Percentiles rank a stretch among this genome's conserved stretches.
Evolutionary conservation across 176 grass and related monocot genomes (phyloP).

Genomic region (Triticum urartu): DNA sequence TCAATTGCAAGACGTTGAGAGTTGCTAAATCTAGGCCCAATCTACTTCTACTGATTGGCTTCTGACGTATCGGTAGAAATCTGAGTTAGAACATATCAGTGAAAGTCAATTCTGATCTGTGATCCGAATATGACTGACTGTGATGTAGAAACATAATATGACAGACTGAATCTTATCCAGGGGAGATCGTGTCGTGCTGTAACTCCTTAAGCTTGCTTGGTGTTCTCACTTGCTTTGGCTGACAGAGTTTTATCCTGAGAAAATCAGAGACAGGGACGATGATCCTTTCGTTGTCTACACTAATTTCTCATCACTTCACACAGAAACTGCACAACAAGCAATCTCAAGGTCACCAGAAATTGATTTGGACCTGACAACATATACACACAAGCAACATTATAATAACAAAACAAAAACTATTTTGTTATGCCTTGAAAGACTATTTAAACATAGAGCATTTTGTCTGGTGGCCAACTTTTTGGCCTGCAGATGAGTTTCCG

Average conservation of each 20-base stretch:
- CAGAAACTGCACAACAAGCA: background rate
- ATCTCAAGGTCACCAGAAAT: background rate
- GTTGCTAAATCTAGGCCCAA: background rate
- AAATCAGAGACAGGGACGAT: background rate
- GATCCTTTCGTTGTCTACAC: background rate
- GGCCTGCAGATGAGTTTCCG: too few relatives aligned
- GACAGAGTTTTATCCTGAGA: too few relatives aligned
- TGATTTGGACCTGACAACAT: background rate
- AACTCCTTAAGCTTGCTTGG: background rate
- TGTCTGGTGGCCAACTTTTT: too few relatives aligned
- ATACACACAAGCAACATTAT: background rate
- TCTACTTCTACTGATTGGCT: background rate
- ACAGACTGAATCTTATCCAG: background rate
- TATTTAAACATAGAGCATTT: too few relatives aligned
- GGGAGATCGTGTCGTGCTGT: background rate
- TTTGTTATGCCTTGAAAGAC: too few relatives aligned
- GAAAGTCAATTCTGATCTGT: background rate
- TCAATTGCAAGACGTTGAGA: conserved; percentile 6
- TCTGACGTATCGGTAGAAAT: background rate
- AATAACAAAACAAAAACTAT: background rate
- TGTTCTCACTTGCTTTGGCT: background rate
- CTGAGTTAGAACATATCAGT: background rate
- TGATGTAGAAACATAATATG: background rate
- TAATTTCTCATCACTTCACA: background rate
- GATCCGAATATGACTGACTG: background rate